Conservation (phyloP, 257 asterid genomes). For the Ajuga chamaepitys region DNA sequence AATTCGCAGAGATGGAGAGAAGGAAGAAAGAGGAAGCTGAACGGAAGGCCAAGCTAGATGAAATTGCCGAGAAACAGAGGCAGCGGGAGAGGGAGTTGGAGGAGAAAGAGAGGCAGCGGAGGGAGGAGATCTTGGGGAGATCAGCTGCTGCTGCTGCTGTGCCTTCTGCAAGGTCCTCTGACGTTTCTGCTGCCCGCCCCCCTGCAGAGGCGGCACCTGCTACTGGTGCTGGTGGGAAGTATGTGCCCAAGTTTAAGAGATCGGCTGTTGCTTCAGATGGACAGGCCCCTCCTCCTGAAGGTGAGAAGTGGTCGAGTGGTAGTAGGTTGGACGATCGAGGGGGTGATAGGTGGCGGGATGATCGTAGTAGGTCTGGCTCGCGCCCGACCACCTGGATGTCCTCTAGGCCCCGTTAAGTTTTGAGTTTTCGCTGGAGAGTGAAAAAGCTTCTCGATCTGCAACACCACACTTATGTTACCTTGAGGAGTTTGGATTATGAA, state of each 20-base stretch:
- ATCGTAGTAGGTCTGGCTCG: background rate
- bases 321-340: background rate
- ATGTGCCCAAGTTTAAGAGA: constrained; percentile 8
- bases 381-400: constrained; percentile 6
- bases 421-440: background rate
- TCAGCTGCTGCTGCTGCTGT: background rate
- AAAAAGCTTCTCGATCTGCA: too few species aligned
- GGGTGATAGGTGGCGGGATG: constrained; percentile 13
- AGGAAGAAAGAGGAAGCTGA: constrained; percentile 22
- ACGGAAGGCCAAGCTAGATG: constrained; percentile 19
- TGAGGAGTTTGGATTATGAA: too few species aligned
- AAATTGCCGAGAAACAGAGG: constrained; percentile 20
- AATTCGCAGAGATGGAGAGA: constrained; percentile 17
- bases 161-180: background rate
- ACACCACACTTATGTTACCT: too few species aligned
- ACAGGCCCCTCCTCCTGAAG: background rate
- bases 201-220: background rate
- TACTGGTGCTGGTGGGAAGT: background rate
- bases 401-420: background rate
- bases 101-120: constrained; percentile 15
- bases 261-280: background rate
- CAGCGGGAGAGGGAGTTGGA: constrained; percentile 21
- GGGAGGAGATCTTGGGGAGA: constrained; percentile 14
- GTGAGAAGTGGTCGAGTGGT: constrained; percentile 9
- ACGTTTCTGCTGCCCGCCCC: background rate